Conservation (phyloP, 1,284 basidiomycete species). For the Boletus semigastroideus region DNA sequence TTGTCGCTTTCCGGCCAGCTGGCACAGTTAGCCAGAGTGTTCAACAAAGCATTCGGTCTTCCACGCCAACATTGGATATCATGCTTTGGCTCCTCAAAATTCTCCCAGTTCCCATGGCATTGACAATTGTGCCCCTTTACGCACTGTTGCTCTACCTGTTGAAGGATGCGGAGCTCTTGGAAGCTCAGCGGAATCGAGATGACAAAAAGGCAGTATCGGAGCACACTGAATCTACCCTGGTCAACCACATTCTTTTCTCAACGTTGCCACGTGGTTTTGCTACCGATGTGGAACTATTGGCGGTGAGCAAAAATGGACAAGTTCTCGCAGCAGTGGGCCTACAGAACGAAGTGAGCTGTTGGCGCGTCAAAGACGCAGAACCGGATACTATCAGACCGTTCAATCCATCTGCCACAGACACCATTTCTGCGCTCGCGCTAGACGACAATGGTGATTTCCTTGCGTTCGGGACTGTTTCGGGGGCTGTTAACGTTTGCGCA, state of each 20-base stretch:
- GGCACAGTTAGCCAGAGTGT: conserved; percentile 25
- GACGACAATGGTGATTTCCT: conserved; percentile 55
- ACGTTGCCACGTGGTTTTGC: conserved; percentile 75
- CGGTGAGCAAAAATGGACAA: conserved; percentile 62
- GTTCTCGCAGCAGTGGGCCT: conserved; percentile 71
- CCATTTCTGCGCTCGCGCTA: conserved; percentile 59
- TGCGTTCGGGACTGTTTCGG: conserved; percentile 65
- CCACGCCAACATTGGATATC: conserved; percentile 50
- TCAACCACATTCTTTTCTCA: conserved; percentile 55
- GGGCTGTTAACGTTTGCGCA: conserved; percentile 57
- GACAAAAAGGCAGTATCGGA: conserved; percentile 40
- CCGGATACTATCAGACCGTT: conserved; percentile 39
- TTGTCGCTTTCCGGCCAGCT: conserved; percentile 65
- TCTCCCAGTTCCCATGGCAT: conserved; percentile 81
- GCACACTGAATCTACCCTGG: conserved; percentile 40
- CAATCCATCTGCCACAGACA: conserved; percentile 42
- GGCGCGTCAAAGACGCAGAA: conserved; percentile 47
- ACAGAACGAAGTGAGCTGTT: conserved; percentile 75
- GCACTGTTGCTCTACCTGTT: conserved; percentile 84
- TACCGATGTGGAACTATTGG: conserved; percentile 82
- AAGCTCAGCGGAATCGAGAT: conserved; percentile 72
- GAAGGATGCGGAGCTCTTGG: conserved; percentile 89
- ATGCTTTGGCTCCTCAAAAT: conserved; percentile 78
- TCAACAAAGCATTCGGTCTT: conserved; percentile 42
- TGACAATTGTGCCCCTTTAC: conserved; percentile 76